Percentiles rank a stretch among this genome's conserved stretches.
phyloP scores from a whole-genome alignment of 225 moss, liverwort and hornwort species.

The Antitrichia curtipendula region DNA sequence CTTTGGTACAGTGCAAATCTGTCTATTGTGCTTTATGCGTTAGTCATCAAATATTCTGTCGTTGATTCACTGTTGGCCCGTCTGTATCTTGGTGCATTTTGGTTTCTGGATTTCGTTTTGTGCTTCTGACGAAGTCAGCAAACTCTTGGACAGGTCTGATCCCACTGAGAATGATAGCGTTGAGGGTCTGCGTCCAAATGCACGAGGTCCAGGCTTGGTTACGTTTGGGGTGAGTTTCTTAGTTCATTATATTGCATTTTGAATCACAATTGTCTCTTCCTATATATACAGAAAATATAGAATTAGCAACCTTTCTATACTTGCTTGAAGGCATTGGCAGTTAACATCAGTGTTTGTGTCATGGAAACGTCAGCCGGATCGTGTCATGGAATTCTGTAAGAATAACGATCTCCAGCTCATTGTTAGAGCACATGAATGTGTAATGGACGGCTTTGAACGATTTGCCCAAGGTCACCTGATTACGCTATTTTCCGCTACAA shows the following conservation, averaged over 20 bases:
- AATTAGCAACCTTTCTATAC: neutral
- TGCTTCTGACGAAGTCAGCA: neutral
- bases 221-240: constrained; percentile 74
- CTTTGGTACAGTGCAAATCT: constrained; percentile 49
- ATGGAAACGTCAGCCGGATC: constrained; percentile 60
- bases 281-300: neutral
- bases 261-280: neutral
- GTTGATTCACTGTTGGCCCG: neutral
- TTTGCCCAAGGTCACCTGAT: constrained; percentile 97
- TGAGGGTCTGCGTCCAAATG: constrained; percentile 91
- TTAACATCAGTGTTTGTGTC: neutral
- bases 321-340: neutral
- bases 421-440: constrained; percentile 97
- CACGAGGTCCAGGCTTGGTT: constrained; percentile 91
- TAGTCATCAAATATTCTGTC: neutral
- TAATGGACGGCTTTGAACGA: constrained; percentile 98
- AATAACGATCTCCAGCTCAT: constrained; percentile 97
- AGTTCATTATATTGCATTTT: neutral
- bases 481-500: constrained; percentile 91
- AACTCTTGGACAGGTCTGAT: constrained; percentile 62
- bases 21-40: neutral
- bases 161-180: constrained; percentile 99
- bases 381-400: constrained; percentile 97
- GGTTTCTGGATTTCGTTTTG: neutral
- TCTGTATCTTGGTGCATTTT: neutral